Base-by-base conservation (phyloP, 345 rosid species). In the Acer saccharum region DNA sequence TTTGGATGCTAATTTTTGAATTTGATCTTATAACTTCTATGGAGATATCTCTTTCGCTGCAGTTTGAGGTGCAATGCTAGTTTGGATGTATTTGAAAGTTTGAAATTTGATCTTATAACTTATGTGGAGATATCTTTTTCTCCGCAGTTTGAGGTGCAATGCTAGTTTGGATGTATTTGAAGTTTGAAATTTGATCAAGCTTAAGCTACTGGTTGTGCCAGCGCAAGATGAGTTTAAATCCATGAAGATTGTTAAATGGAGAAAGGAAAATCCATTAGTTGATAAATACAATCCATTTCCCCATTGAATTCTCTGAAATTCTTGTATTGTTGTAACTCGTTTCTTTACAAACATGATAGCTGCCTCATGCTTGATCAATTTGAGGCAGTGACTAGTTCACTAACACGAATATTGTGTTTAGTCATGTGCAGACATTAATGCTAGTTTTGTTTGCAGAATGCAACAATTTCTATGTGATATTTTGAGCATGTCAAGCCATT, bases 401-500 rank as follows among this genome's bases (percentile, higher is more conserved):
- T 54, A 16, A 54, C n/a, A 6, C n/a, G 58, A 54, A 54, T 54
- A 12, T 50, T 50, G 58, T 54, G 58, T 39, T 71, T 10, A 41
- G 62, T 55, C 17, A 27, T 71, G 39, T 4, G 23, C 6, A 5
- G 7, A 21, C 9, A 23, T 73, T 13, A 2, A 2, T 18, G 39
- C 57, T 21, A 27, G 41, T 16, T 73, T 9, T 25, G 21, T 35
- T 21, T n/a, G 67, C 39, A 41, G 54, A 72, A 41, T 41, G 35
- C 54, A 2, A 8, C 46, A 14, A 27, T n/a, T 58, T 23, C 32
- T 20, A 3, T 20, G 55, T 6, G 50, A 46, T 23, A 69, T 25
- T 55, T 71, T 32, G 48, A 55, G 65, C 75, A 60, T 21, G 50
- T 60, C 44, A 32, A 20, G 64, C 67, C 76, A 20, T 39, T 57